Conservation (phyloP, 208 protist genomes). For the Trichomonas gallinae region DNA sequence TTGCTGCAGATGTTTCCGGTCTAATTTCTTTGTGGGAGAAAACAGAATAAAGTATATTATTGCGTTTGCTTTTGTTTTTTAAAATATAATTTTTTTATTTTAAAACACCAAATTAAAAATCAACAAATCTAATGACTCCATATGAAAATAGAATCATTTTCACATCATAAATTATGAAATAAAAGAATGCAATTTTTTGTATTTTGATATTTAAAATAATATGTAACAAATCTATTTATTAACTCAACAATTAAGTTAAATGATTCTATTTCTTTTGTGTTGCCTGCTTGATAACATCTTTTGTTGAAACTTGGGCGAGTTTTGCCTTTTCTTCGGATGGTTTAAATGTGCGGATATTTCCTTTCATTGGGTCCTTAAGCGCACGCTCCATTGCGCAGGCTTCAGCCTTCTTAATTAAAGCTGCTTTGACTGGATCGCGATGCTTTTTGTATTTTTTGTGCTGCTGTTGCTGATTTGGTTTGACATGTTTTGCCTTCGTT, state of each 20-base stretch:
- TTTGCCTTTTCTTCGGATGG: conserved; percentile 4
- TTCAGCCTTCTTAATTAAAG: neutral
- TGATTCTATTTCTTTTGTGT: neutral
- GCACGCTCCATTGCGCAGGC: neutral
- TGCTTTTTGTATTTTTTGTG: neutral
- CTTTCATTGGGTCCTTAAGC: neutral
- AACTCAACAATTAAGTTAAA: neutral
- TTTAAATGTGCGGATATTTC: neutral
- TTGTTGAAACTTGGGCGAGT: neutral
- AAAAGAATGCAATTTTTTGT: too few relatives aligned
- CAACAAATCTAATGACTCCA: too few relatives aligned
- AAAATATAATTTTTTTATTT: too few relatives aligned
- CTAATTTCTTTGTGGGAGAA: neutral
- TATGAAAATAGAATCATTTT: too few relatives aligned
- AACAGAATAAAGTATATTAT: neutral
- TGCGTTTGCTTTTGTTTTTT: too few relatives aligned
- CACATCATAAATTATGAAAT: too few relatives aligned
- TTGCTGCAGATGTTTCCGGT: neutral
- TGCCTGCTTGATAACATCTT: neutral
- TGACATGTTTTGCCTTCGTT: neutral
- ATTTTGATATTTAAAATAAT: too few relatives aligned
- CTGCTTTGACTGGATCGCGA: neutral
- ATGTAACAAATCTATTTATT: neutral
- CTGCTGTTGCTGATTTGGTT: neutral
- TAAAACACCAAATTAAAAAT: too few relatives aligned